A percentile compares a stretch with the other conserved stretches of the same genome.
phyloP scores from a whole-genome alignment of 2,329 filamentous ascomycete genomes.

The Fusarium setosum region DNA sequence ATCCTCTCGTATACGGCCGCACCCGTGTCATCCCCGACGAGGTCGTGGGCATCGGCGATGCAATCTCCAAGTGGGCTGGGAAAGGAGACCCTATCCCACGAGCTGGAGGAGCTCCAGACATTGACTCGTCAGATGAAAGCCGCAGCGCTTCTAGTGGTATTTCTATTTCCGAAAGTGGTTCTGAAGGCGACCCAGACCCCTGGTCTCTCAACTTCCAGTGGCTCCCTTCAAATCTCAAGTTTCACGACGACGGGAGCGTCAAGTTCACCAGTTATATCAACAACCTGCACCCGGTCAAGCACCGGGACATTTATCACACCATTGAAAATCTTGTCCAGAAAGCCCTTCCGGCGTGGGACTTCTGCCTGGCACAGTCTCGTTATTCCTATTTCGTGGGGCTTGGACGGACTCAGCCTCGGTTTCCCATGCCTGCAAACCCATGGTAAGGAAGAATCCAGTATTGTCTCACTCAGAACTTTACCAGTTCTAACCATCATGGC shows the following conservation, averaged over 20 bases:
- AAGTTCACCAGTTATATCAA: neutral
- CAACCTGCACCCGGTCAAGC: neutral
- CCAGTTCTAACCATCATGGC: too few relatives aligned
- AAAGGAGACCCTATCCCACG: neutral
- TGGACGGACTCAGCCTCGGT: neutral
- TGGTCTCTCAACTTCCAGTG: neutral
- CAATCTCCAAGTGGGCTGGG: neutral
- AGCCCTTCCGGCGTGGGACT: neutral
- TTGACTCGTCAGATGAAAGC: too few relatives aligned
- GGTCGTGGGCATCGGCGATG: constrained; percentile 33
- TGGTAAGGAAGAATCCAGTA: neutral
- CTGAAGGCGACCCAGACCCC: neutral
- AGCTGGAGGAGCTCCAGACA: neutral
- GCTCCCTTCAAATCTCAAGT: neutral
- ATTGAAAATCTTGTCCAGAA: neutral
- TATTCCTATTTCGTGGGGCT: neutral
- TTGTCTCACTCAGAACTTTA: neutral
- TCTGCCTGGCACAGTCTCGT: neutral
- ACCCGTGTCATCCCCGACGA: constrained; percentile 49
- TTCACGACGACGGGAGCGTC: neutral
- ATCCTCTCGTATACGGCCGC: constrained; percentile 34
- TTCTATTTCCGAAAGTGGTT: constrained; percentile 2
- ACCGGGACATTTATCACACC: neutral
- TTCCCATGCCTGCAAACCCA: neutral
- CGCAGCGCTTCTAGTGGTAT: too few relatives aligned